phyloP scores from a whole-genome alignment of 768 basidiomycete genomes.

The Boletales sp. region DNA sequence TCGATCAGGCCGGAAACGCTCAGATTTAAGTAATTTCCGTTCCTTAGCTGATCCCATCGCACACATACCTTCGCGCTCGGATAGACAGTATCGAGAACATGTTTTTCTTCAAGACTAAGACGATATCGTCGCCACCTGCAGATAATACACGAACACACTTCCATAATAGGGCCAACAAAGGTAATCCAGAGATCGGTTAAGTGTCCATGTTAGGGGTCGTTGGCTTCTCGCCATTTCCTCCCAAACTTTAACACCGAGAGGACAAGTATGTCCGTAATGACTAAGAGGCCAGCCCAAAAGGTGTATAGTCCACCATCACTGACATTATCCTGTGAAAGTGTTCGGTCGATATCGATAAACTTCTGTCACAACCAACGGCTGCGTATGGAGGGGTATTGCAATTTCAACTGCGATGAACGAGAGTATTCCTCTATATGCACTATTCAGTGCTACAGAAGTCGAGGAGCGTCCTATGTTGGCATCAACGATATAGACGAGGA shows the following conservation, averaged over 20 bases:
- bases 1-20: constrained; percentile 52
- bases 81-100: neutral
- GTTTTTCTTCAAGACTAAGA: neutral
- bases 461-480: constrained; percentile 81
- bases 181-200: too few relatives aligned
- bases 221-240: constrained; percentile 46
- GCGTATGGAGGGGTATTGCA: constrained; percentile 65
- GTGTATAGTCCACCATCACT: constrained; percentile 31
- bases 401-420: constrained; percentile 73
- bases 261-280: constrained; percentile 49
- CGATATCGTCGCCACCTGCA: neutral
- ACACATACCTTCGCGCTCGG: neutral
- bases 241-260: constrained; percentile 61
- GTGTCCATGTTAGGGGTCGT: constrained; percentile 23
- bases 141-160: neutral
- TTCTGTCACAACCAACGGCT: neutral
- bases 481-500: constrained; percentile 84
- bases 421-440: constrained; percentile 63
- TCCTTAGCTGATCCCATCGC: neutral
- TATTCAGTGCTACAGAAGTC: constrained; percentile 72
- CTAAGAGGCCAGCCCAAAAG: constrained; percentile 50
- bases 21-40: constrained; percentile 32
- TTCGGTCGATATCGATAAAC: neutral
- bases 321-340: constrained; percentile 13
- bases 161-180: neutral